A percentile compares a stretch with the other conserved stretches of the same genome.
Conservation (phyloP, 805 yeast species). For the Starmerella roubikii region DNA sequence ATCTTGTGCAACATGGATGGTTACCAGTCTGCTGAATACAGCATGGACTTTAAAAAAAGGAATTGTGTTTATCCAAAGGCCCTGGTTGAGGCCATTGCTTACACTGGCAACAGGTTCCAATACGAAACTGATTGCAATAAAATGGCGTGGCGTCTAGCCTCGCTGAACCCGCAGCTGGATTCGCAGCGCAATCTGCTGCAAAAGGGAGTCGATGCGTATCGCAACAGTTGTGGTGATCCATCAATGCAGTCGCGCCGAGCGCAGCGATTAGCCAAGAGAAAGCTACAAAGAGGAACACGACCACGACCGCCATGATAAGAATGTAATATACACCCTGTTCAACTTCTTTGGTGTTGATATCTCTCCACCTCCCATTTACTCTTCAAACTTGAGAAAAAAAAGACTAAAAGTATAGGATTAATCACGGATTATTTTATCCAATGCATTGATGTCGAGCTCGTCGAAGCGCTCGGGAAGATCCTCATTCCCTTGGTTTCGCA, state of each 20-base stretch:
- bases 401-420: neutral
- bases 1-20: constrained; percentile 24
- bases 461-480: constrained; percentile 8
- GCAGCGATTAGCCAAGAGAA: constrained; percentile 1
- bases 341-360: no score
- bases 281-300: neutral
- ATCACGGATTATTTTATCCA: constrained; percentile 15
- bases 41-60: constrained; percentile 26
- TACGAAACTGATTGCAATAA: constrained; percentile 38
- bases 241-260: constrained; percentile 34
- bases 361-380: neutral
- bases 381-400: neutral
- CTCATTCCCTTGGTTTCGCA: constrained; percentile 1
- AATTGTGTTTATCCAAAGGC: constrained; percentile 41
- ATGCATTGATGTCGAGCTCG: constrained; percentile 12
- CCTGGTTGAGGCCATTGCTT: constrained; percentile 30
- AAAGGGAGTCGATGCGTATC: constrained; percentile 40
- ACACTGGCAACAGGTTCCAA: constrained; percentile 33
- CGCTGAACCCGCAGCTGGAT: constrained; percentile 32
- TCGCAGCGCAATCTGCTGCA: constrained; percentile 36
- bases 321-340: neutral
- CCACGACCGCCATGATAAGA: neutral
- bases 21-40: constrained; percentile 20
- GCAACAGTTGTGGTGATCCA: constrained; percentile 34
- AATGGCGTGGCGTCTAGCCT: constrained; percentile 37